Conservation (phyloP, 2,329 filamentous ascomycete species). For the Aspergillus luchuensis region DNA sequence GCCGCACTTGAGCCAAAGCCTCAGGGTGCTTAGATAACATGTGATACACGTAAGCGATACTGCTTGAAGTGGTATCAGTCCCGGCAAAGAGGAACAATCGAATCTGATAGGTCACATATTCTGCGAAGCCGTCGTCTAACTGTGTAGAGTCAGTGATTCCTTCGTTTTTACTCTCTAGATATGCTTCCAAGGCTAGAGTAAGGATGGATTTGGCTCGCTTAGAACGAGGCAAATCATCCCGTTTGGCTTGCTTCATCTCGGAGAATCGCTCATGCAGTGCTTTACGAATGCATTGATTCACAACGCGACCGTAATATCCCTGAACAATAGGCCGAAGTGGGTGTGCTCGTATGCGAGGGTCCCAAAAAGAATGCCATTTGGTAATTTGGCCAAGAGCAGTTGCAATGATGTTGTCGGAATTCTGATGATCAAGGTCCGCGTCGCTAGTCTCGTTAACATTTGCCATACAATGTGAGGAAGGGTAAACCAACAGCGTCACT, state of each 20-base stretch:
- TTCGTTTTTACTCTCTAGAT: constrained; percentile 4
- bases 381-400: constrained; percentile 2
- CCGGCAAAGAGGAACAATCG: constrained; percentile 35
- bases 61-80: constrained; percentile 30
- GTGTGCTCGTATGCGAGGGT: neutral
- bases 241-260: neutral
- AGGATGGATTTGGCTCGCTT: constrained; percentile 8
- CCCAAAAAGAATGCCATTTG: constrained; percentile 5
- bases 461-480: too few species aligned
- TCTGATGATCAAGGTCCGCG: constrained; percentile 7
- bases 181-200: constrained; percentile 3
- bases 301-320: neutral
- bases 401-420: constrained; percentile 4
- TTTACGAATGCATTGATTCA: constrained; percentile 4
- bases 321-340: neutral
- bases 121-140: neutral
- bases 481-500: constrained; percentile 6
- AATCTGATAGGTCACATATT: constrained; percentile 3
- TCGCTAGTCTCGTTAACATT: neutral
- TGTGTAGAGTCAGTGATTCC: neutral
- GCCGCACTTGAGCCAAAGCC: constrained; percentile 39
- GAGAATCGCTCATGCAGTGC: constrained; percentile 1
- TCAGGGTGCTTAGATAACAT: constrained; percentile 39
- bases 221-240: neutral
- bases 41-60: constrained; percentile 40